Evolutionary conservation across 352 stramenopile genomes (phyloP).

Genomic region (Globisporangium uncinulatum): DNA sequence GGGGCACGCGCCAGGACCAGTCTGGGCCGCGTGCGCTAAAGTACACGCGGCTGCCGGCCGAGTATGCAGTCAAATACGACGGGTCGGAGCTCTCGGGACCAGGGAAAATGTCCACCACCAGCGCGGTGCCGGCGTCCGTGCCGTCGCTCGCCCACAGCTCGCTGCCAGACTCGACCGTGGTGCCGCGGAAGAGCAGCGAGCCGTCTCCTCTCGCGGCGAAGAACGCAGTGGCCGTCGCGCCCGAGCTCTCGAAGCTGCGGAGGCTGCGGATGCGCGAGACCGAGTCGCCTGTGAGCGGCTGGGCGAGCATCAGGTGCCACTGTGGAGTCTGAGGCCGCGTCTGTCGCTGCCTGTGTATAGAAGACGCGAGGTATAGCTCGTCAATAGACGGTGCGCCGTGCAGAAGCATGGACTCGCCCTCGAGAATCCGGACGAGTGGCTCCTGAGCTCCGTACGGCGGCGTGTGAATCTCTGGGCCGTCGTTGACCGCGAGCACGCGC

Average conservation of each 20-base stretch:
- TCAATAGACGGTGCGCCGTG: conserved; percentile 23
- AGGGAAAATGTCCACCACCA: conserved; percentile 63
- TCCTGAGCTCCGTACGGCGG: conserved; percentile 30
- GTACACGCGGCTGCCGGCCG: conserved; percentile 60
- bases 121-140: conserved; percentile 40
- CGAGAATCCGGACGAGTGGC: conserved; percentile 32
- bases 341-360: not conserved
- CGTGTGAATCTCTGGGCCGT: conserved; percentile 31
- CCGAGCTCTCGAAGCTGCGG: conserved; percentile 9
- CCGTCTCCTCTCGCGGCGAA: conserved; percentile 10
- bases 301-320: conserved; percentile 26
- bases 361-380: not conserved
- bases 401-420: conserved; percentile 32
- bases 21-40: conserved; percentile 76
- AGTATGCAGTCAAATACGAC: conserved; percentile 39
- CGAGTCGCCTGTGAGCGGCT: conserved; percentile 20
- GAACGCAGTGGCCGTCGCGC: conserved; percentile 15
- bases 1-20: conserved; percentile 44
- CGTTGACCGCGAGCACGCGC: conserved; percentile 27
- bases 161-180: conserved; percentile 11
- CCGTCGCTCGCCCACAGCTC: conserved; percentile 86
- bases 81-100: conserved; percentile 26
- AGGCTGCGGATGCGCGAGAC: conserved; percentile 17
- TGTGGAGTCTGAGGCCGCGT: not conserved
- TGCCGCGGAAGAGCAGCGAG: conserved; percentile 31